Conservation (phyloP, 352 stramenopile genomes). For the Globisporangium spinosum region DNA sequence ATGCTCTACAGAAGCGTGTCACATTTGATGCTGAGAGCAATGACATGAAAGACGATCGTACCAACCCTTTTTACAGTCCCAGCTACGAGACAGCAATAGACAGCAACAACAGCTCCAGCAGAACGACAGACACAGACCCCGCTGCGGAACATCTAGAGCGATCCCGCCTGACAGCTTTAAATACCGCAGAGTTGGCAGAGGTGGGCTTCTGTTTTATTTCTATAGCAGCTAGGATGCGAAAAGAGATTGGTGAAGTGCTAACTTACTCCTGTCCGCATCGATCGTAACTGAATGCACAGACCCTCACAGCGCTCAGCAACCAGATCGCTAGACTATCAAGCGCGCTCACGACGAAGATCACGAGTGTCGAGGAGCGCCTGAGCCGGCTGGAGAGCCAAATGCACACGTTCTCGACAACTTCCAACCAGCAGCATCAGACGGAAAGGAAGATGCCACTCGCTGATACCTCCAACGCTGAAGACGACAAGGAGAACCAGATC, state of each 20-base stretch:
- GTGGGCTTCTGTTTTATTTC: not conserved
- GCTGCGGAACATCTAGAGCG: not conserved
- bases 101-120: not conserved
- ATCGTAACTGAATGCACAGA: constrained; percentile 6
- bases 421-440: constrained; percentile 16
- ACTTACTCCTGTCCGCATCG: not conserved
- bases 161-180: not conserved
- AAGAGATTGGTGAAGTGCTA: not conserved
- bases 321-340: constrained; percentile 33
- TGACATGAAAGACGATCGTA: not conserved
- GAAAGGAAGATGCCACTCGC: not conserved
- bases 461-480: not conserved
- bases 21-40: not conserved
- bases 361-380: constrained; percentile 33
- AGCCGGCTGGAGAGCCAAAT: constrained; percentile 31
- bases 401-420: constrained; percentile 18
- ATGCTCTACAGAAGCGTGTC: not conserved
- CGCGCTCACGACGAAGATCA: constrained; percentile 34
- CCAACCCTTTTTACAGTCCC: not conserved
- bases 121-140: not conserved
- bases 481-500: not conserved
- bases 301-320: constrained; percentile 24
- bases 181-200: constrained; percentile 3
- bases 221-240: not conserved
- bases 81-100: not conserved